A percentile compares a stretch with the other conserved stretches of the same genome.
Conservation (phyloP, 192 early-diverging fungal species). For the Podochytrium sp. region DNA sequence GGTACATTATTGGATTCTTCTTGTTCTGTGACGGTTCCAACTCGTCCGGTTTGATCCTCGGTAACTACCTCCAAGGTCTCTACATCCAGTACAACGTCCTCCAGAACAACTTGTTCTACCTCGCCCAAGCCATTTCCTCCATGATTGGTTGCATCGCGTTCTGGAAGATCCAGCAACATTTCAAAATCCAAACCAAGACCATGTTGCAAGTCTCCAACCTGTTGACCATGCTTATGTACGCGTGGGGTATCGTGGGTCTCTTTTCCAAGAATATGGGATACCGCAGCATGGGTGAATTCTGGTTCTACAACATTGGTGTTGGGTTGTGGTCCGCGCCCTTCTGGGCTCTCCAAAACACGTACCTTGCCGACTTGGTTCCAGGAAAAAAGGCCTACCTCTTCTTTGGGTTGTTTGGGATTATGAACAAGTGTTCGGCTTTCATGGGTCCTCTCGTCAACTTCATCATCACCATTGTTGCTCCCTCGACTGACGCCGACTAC, state of each 20-base stretch:
- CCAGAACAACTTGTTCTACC: slow-evolving; percentile 32
- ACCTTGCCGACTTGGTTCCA: slow-evolving; percentile 46
- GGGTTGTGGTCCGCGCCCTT: slow-evolving; percentile 40
- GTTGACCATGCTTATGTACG: slow-evolving; percentile 37
- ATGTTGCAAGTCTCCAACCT: slow-evolving; percentile 43
- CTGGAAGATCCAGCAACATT: slow-evolving; percentile 39
- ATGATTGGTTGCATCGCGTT: slow-evolving; percentile 46
- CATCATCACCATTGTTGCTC: slow-evolving; percentile 11
- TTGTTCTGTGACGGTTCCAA: slow-evolving; percentile 41
- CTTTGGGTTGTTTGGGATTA: slow-evolving; percentile 49
- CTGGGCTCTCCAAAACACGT: slow-evolving; percentile 47
- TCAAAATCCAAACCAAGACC: slow-evolving; percentile 40
- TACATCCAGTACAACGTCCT: slow-evolving; percentile 30
- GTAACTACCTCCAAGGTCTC: slow-evolving; percentile 34
- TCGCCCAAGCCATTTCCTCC: slow-evolving; percentile 40
- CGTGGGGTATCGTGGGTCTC: slow-evolving; percentile 46
- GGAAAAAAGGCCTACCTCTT: slow-evolving; percentile 47
- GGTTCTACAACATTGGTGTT: slow-evolving; percentile 33
- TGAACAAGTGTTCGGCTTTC: slow-evolving; percentile 42
- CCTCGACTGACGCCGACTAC: background rate
- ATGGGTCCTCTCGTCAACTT: slow-evolving; percentile 42
- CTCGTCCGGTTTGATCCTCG: slow-evolving; percentile 33
- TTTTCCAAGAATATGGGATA: slow-evolving; percentile 30
- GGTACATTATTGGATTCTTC: slow-evolving; percentile 48
- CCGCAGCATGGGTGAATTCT: slow-evolving; percentile 24